Evolutionary conservation across 441 rosid species (phyloP), one percentile per base, ranked within the genome.

Genomic region (Erysimum pusillum): DNA sequence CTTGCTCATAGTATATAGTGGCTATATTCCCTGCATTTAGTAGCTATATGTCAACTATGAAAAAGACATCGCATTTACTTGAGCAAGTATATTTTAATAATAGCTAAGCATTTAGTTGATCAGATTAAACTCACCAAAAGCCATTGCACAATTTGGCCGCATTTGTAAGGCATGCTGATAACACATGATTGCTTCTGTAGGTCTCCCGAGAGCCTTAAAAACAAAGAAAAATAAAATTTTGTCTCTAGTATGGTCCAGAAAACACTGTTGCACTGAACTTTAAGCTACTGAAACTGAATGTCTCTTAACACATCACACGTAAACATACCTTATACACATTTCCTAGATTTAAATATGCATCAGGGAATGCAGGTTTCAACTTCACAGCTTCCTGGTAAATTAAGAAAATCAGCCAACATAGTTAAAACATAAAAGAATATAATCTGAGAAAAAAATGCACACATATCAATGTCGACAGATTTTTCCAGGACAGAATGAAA

Each of bases 341-440:
- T 73, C 99, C 99, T 69, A 96, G 98, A 81, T 90, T 94, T 76
- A 96, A 81, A 81, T 90, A 96, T 68, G 98, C 99, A 91, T 96
- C 99, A 54, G 96, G 92, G 84, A 92, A 94, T 41, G 86, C 79
- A 32, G 99, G 98, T 78, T 90, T 96, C 59, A 91, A 89, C 80
- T 90, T 94, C 73, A 94, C 96, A 69, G 98, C 98, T 88, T 96
- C 98, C 99, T 96, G 92, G 73, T 51, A 51, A 53, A 80, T 72
- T 61, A 51, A 71, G 25, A 66, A 59, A 65, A 63, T 64, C 44
- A 44, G 25, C 7, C 44, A 78, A 53, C 49, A 56, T 34, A 68
- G 31, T 34, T 25, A 59, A 63, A 36, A 57, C 57, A 51, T 17
- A 17, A 9, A 9, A 66, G 42, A 58, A 65, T 44, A 15, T 49